Evolutionary conservation across 441 rosid genomes (phyloP).

Genomic region (Populus tomentosa): DNA sequence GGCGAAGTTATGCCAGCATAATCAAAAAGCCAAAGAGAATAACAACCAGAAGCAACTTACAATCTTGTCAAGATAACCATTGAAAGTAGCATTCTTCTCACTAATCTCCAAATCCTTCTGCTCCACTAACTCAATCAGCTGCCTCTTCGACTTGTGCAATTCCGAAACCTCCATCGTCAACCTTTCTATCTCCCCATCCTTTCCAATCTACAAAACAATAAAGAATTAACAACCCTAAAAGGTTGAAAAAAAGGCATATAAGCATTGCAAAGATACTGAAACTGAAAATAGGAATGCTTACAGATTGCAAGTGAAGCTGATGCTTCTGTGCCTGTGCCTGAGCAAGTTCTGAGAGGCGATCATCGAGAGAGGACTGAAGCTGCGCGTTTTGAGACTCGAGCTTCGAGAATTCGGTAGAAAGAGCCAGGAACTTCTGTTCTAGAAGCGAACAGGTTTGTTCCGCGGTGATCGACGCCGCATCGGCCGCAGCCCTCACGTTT

Average conservation of each 20-base stretch:
- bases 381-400: constrained; percentile 62
- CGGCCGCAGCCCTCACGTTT: constrained; percentile 72
- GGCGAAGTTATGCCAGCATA: not conserved
- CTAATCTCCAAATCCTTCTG: constrained; percentile 73
- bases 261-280: not conserved
- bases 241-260: not conserved
- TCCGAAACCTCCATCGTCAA: constrained; percentile 58
- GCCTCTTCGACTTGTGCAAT: constrained; percentile 83
- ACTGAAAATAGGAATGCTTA: constrained; percentile 5
- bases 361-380: constrained; percentile 71
- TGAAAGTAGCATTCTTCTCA: constrained; percentile 71
- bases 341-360: constrained; percentile 61
- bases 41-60: constrained; percentile 33
- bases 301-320: constrained; percentile 74
- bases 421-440: constrained; percentile 87
- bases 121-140: constrained; percentile 74
- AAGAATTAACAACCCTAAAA: not conserved
- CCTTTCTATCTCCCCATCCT: constrained; percentile 83
- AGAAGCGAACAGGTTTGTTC: constrained; percentile 95
- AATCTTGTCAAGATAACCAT: constrained; percentile 77
- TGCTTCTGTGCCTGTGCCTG: constrained; percentile 77
- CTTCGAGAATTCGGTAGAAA: constrained; percentile 56
- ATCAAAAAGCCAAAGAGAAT: not conserved
- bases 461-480: constrained; percentile 84
- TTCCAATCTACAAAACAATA: constrained; percentile 49